Evolutionary conservation across 2,329 filamentous ascomycete species (phyloP), one percentile per base, ranked within the genome.

Genomic region (Pestalotiopsis sp.): DNA sequence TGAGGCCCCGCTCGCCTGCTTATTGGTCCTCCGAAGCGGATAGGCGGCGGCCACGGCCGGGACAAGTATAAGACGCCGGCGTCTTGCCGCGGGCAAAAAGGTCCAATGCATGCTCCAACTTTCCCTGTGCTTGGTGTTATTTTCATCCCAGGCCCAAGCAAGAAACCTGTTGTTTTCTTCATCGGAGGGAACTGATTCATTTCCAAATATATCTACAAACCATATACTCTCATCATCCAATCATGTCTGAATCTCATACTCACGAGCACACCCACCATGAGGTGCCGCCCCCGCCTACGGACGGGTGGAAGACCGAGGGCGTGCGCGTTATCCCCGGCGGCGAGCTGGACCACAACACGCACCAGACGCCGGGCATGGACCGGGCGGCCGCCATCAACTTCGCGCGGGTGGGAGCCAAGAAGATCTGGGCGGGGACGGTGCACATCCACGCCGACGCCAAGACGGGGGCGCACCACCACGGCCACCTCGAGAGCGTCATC

Each of bases 391-490:
- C 82, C 2, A 79, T 84, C 69, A 82, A 82, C 72, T 78, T 82
- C 66, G 81, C 81, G 0, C 76, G 82, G 3, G 79, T 80, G 1
- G 81, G 81, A 17, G 82, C 82, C 0, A 78, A 83, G 69, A 82
- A 82, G 67, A 74, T 84, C 27, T 84, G 82, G 81, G 82, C 82
- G 5, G 82, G 82, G 0, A 83, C 82, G 2, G 82, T 84, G 25
- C 81, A 75, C 69, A 83, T 83, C 70, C 78, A 82, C 69, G 71
- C 81, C 1, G 77, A 83, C 68, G 82, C 81, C 60, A 84, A 84
- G 71, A 84, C 82, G 23, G 81, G 81, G 0, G 81, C 81, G 1
- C 81, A 82, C 69, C 81, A 83, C 69, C 81, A 83, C 71, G 81
- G 82, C 9, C 82, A 83, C 69, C 75, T 84, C 45, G 82, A 84